These are phyloP conservation scores for Calocybe indica DNA, from an alignment of 768 basidiomycete genomes.

Conservation along the genomic window DNA sequence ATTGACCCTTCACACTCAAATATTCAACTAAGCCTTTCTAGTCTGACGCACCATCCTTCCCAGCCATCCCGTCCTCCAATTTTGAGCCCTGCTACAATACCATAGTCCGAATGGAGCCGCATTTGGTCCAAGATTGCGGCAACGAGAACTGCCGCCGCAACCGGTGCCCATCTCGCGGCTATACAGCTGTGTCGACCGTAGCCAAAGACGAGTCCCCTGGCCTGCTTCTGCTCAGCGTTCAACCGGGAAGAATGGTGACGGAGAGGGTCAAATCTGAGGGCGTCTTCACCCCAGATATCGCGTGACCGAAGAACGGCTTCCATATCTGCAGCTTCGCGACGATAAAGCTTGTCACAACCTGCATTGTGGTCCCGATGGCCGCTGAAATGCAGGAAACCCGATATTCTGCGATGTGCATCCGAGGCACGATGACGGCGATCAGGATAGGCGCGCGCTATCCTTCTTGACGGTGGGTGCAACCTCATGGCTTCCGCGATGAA, in stretches of 20 bases:
- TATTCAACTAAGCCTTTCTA: no score
- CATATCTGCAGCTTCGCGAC: constrained; percentile 29
- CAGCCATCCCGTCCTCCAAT: constrained; percentile 37
- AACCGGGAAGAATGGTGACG: constrained; percentile 21
- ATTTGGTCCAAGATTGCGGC: constrained; percentile 33
- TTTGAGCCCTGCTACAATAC: constrained; percentile 18
- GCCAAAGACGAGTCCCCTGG: constrained; percentile 41
- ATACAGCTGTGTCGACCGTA: constrained; percentile 40
- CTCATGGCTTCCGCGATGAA: constrained; percentile 41
- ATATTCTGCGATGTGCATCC: no score
- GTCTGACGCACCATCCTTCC: constrained; percentile 45
- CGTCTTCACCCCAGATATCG: constrained; percentile 30
- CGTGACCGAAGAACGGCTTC: constrained; percentile 24
- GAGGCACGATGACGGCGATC: no score
- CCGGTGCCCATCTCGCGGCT: constrained; percentile 43
- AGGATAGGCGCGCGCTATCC: constrained; percentile 34
- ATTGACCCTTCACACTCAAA: no score
- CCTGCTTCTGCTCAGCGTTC: constrained; percentile 11
- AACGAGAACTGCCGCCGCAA: constrained; percentile 42
- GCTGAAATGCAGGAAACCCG: not conserved
- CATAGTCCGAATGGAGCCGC: constrained; percentile 17
- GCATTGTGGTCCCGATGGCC: not conserved
- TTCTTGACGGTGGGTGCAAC: constrained; percentile 45
- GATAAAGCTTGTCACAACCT: not conserved
- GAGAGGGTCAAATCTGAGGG: constrained; percentile 36